Conservation (phyloP, 208 protist species). For the Spironucleus salmonicida region DNA sequence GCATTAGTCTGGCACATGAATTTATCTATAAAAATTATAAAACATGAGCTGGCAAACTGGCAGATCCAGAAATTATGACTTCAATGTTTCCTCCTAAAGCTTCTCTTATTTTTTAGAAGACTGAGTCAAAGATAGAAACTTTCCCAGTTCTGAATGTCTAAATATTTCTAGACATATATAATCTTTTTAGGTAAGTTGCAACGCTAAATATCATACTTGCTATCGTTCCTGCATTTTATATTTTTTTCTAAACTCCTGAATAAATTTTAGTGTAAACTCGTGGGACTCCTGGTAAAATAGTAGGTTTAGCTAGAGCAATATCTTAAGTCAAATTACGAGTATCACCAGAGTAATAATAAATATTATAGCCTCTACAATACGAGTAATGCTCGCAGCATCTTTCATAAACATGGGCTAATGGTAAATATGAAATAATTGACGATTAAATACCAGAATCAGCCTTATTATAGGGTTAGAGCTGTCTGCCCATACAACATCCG, state of each 20-base stretch:
- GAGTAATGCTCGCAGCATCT: background rate
- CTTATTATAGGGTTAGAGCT: background rate
- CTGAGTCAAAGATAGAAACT: background rate
- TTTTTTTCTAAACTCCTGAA: background rate
- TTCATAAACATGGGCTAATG: background rate
- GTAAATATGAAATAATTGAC: background rate
- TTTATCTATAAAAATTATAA: background rate
- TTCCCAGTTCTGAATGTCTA: background rate
- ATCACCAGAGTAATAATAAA: background rate
- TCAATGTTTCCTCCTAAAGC: background rate
- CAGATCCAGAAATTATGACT: background rate
- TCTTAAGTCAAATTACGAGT: background rate
- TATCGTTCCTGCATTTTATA: background rate
- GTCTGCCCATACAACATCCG: background rate
- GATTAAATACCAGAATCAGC: background rate
- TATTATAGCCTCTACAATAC: background rate
- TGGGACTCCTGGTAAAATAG: background rate
- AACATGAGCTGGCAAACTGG: background rate
- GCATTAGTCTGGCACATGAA: background rate
- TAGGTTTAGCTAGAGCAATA: background rate
- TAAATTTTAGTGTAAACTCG: background rate
- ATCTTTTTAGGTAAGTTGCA: background rate
- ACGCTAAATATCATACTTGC: background rate
- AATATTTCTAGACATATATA: background rate
- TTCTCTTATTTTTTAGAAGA: background rate